phyloP scores from a whole-genome alignment of 2,329 filamentous ascomycete genomes.

The Pezicula radicicola region DNA sequence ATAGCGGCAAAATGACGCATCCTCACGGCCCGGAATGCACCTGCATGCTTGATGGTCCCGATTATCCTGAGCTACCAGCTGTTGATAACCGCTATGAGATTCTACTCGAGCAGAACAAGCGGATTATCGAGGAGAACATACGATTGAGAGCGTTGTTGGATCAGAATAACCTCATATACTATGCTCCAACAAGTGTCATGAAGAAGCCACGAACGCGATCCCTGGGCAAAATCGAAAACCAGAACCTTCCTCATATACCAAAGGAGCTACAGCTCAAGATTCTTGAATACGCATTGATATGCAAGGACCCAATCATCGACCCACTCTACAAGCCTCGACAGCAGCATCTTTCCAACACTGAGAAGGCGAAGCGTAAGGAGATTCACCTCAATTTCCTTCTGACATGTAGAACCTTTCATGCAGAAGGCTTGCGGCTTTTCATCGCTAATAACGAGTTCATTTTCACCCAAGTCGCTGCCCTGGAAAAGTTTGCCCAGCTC shows the following conservation, averaged over 20 bases:
- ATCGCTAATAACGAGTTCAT: slow-evolving; percentile 51
- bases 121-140: slow-evolving; percentile 6
- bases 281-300: slow-evolving; percentile 48
- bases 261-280: slow-evolving; percentile 51
- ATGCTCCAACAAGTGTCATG: not conserved
- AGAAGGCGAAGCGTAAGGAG: slow-evolving; percentile 33
- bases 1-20: too few species aligned
- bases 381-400: slow-evolving; percentile 51
- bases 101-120: slow-evolving; percentile 8
- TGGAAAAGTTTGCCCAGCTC: slow-evolving; percentile 47
- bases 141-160: slow-evolving; percentile 6
- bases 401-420: slow-evolving; percentile 46
- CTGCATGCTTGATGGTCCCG: slow-evolving; percentile 14
- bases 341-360: slow-evolving; percentile 44
- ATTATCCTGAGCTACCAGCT: slow-evolving; percentile 5
- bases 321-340: slow-evolving; percentile 43
- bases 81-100: slow-evolving; percentile 5
- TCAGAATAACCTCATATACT: slow-evolving; percentile 8
- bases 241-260: slow-evolving; percentile 41
- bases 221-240: not conserved
- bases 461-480: slow-evolving; percentile 49
- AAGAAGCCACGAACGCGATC: not conserved
- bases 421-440: slow-evolving; percentile 46
- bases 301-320: slow-evolving; percentile 48
- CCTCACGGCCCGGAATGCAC: not conserved